These are phyloP conservation scores for Tulasnella sp. DNA, from an alignment of 768 basidiomycete genomes.

Conservation along the genomic window DNA sequence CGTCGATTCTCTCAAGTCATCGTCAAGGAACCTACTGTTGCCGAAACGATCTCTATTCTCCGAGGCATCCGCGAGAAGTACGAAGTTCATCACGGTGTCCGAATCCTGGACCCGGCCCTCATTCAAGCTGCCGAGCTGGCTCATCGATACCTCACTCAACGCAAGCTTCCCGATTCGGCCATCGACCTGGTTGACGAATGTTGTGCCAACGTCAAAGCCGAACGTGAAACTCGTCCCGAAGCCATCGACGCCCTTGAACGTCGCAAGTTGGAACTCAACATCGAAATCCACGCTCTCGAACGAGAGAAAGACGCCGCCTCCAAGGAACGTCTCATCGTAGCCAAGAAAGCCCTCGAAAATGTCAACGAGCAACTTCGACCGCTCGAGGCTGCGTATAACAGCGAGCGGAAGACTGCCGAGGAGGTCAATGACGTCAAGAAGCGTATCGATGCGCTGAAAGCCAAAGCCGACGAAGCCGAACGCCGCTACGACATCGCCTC, in stretches of 20 bases:
- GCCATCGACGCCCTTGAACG: conserved; percentile 87
- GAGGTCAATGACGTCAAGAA: conserved; percentile 67
- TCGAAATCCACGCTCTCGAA: conserved; percentile 91
- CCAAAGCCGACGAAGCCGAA: conserved; percentile 90
- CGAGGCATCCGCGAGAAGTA: conserved; percentile 93
- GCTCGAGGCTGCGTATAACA: conserved; percentile 77
- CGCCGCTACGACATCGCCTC: conserved; percentile 66
- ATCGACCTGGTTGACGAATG: conserved; percentile 92
- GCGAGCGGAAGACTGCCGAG: conserved; percentile 72
- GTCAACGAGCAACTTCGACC: conserved; percentile 80
- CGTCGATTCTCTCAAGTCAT: conserved; percentile 89
- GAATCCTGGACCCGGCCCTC: conserved; percentile 79
- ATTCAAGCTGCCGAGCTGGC: conserved; percentile 87
- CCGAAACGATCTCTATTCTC: conserved; percentile 87
- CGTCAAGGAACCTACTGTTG: conserved; percentile 82
- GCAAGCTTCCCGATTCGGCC: conserved; percentile 45
- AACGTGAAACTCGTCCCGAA: conserved; percentile 90
- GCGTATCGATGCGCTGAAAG: conserved; percentile 83
- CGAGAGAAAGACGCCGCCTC: conserved; percentile 86
- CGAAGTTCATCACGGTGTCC: conserved; percentile 84
- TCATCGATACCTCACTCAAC: conserved; percentile 65
- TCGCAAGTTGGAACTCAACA: conserved; percentile 79
- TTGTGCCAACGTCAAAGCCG: conserved; percentile 74
- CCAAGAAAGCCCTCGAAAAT: conserved; percentile 70
- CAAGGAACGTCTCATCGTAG: conserved; percentile 66